phyloP scores from a whole-genome alignment of 352 stramenopile genomes.

The Phytophthora hybrid region DNA sequence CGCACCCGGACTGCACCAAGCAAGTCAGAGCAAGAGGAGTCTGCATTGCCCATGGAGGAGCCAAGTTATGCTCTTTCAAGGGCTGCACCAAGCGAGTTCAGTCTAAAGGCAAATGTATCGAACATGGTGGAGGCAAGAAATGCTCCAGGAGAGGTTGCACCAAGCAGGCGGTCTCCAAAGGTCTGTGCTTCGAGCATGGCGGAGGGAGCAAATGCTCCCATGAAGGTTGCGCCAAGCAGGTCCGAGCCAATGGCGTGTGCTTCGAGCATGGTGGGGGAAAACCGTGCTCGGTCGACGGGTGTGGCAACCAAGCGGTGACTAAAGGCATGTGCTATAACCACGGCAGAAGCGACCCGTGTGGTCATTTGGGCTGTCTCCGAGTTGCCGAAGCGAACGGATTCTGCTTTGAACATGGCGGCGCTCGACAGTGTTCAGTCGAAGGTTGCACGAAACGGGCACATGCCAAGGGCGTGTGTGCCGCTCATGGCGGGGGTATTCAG shows the following conservation, averaged over 20 bases:
- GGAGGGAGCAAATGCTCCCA: constrained; percentile 60
- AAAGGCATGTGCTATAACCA: neutral
- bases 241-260: constrained; percentile 11
- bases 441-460: constrained; percentile 62
- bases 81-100: constrained; percentile 67
- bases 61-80: constrained; percentile 59
- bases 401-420: constrained; percentile 77
- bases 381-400: constrained; percentile 50
- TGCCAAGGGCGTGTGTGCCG: constrained; percentile 59
- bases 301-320: neutral
- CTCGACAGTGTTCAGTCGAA: constrained; percentile 63
- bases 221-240: constrained; percentile 61
- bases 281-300: neutral
- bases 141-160: constrained; percentile 62
- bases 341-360: neutral
- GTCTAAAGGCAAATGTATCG: constrained; percentile 62
- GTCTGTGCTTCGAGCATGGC: constrained; percentile 66
- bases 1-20: constrained; percentile 35
- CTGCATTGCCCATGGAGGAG: constrained; percentile 75
- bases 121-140: constrained; percentile 70
- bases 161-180: constrained; percentile 64
- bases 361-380: neutral
- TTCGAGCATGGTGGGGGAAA: neutral
- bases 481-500: constrained; percentile 51
- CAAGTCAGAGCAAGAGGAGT: constrained; percentile 42